Evolutionary conservation across 2,329 filamentous ascomycete genomes (phyloP).

Genomic region (Leptoxyphium fumago): DNA sequence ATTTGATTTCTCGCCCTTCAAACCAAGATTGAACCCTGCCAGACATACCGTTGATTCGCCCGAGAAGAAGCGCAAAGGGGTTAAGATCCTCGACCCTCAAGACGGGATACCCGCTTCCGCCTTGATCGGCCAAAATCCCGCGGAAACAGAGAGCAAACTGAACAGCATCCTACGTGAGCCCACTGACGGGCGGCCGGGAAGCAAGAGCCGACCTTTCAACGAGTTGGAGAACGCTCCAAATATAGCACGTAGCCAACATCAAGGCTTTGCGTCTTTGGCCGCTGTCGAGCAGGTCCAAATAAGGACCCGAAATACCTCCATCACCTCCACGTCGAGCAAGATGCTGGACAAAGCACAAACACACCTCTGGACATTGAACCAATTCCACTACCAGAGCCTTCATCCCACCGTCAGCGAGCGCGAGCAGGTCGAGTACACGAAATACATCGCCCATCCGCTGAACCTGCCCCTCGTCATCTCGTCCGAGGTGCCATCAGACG

Average conservation of each 20-base stretch:
- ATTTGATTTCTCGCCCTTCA: conserved; percentile 80
- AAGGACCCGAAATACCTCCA: not conserved
- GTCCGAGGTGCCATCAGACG: conserved; percentile 44
- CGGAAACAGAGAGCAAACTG: conserved; percentile 13
- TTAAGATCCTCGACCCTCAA: conserved; percentile 51
- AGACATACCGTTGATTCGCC: conserved; percentile 39
- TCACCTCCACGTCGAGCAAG: conserved; percentile 1
- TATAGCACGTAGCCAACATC: not conserved
- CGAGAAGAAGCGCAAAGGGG: conserved; percentile 54
- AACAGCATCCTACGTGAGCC: conserved; percentile 25
- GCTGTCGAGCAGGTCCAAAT: not conserved
- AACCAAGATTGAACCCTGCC: conserved; percentile 41
- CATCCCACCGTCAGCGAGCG: conserved; percentile 64
- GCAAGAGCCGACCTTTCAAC: not conserved
- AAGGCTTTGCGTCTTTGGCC: not conserved
- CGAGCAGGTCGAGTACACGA: conserved; percentile 74
- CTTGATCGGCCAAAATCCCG: not conserved
- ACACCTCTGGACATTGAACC: conserved; percentile 76
- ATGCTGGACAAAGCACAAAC: conserved; percentile 59
- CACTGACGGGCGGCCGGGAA: not conserved
- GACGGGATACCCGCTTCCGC: conserved; percentile 7
- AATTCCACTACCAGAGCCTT: conserved; percentile 72
- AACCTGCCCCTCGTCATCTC: conserved; percentile 72
- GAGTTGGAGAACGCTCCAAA: not conserved
- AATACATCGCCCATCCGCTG: conserved; percentile 80